Conservation (phyloP, 371 early-diverging fungal genomes). For the Rhizopus delemar region DNA sequence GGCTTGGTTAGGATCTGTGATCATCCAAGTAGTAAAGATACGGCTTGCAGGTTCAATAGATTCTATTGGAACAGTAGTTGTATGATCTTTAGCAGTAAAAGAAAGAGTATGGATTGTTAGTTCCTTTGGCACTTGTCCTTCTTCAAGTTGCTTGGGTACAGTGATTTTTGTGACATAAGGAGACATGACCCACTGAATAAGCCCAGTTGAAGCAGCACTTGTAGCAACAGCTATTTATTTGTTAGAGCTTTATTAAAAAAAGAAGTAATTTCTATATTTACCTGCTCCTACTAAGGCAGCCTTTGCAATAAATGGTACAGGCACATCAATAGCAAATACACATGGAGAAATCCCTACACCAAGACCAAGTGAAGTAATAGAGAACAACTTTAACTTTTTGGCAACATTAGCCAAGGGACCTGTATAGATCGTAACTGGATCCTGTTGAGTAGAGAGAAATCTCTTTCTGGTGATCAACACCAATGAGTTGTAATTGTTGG, state of each 20-base stretch:
- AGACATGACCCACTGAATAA: slow-evolving; percentile 67
- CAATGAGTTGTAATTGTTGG: background rate
- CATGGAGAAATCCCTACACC: slow-evolving; percentile 61
- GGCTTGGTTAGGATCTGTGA: slow-evolving; percentile 43
- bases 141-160: slow-evolving; percentile 10
- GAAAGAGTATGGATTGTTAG: slow-evolving; percentile 39
- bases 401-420: slow-evolving; percentile 65
- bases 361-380: slow-evolving; percentile 60
- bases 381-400: slow-evolving; percentile 62
- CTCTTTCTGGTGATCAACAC: background rate
- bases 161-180: slow-evolving; percentile 67
- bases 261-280: slow-evolving; percentile 15
- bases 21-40: slow-evolving; percentile 58
- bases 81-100: slow-evolving; percentile 44
- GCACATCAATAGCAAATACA: slow-evolving; percentile 62
- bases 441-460: slow-evolving; percentile 2
- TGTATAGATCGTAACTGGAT: slow-evolving; percentile 45
- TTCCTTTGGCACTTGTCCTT: slow-evolving; percentile 21
- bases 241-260: background rate
- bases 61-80: slow-evolving; percentile 54
- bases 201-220: slow-evolving; percentile 61
- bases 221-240: slow-evolving; percentile 52
- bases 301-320: slow-evolving; percentile 59
- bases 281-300: slow-evolving; percentile 62
- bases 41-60: slow-evolving; percentile 58